Evolutionary conservation across 768 basidiomycete genomes (phyloP).

Genomic region (Astraeus odoratus): DNA sequence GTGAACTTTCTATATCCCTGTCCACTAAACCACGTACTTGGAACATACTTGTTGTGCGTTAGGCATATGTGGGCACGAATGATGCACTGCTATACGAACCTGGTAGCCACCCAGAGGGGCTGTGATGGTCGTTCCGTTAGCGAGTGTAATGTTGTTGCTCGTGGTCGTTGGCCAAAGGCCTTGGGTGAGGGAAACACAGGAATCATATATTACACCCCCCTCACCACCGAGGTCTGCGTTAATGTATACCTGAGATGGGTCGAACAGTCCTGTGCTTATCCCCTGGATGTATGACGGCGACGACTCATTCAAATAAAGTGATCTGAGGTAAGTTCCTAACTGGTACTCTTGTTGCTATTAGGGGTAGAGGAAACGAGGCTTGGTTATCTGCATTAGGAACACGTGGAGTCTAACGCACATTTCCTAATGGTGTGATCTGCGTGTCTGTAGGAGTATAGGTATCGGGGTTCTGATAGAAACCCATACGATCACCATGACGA

Average conservation of each 20-base stretch:
- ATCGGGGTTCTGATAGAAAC: constrained; percentile 58
- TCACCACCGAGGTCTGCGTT: constrained; percentile 68
- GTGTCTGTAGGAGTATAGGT: constrained; percentile 53
- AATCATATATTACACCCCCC: constrained; percentile 58
- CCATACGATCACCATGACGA: constrained; percentile 56
- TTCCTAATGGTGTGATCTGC: constrained; percentile 61
- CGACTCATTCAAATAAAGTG: constrained; percentile 45
- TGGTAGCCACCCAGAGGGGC: constrained; percentile 67
- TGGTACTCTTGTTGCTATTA: constrained; percentile 49
- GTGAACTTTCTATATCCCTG: constrained; percentile 3
- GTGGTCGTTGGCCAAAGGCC: constrained; percentile 54
- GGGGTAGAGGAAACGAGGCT: background rate
- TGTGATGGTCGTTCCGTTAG: constrained; percentile 53
- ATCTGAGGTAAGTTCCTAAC: constrained; percentile 46
- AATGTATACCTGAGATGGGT: constrained; percentile 36
- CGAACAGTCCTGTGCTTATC: constrained; percentile 26
- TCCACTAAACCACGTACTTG: constrained; percentile 26
- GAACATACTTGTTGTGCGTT: constrained; percentile 28
- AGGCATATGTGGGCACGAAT: background rate
- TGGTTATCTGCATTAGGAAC: background rate
- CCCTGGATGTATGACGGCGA: constrained; percentile 49
- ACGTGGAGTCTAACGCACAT: constrained; percentile 31
- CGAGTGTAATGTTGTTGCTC: constrained; percentile 46
- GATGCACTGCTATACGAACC: constrained; percentile 13
- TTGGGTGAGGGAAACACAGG: constrained; percentile 61